phyloP scores from a whole-genome alignment of 2,329 filamentous ascomycete genomes.

The Colletotrichum sp. region DNA sequence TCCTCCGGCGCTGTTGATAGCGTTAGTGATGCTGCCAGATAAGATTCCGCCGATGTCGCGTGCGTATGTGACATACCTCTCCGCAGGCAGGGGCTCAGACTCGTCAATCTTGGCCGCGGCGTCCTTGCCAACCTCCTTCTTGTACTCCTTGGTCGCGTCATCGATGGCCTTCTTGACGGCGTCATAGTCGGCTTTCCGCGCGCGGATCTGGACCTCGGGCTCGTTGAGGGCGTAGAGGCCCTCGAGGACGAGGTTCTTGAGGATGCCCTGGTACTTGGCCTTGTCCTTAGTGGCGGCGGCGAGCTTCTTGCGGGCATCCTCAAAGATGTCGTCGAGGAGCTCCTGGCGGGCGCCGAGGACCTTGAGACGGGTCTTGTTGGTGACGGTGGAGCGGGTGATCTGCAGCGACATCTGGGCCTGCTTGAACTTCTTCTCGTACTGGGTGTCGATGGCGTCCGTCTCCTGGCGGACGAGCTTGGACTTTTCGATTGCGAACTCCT shows the following conservation, averaged over 20 bases:
- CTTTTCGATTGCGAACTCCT: conserved; percentile 99
- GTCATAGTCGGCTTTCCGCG: conserved; percentile 80
- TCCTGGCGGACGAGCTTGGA: conserved; percentile 97
- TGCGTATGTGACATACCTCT: conserved; percentile 67
- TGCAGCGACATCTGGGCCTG: conserved; percentile 98
- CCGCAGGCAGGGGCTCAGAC: conserved; percentile 78
- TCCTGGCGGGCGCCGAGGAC: conserved; percentile 88
- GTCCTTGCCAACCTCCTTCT: conserved; percentile 76
- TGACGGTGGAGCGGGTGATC: conserved; percentile 93
- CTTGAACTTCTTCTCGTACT: conserved; percentile 99
- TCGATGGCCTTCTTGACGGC: conserved; percentile 79
- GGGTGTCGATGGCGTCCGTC: conserved; percentile 86
- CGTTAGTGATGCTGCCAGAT: not conserved
- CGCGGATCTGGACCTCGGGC: conserved; percentile 74
- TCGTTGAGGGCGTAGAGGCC: conserved; percentile 89
- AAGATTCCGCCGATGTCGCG: not conserved
- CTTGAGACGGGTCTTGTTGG: conserved; percentile 94
- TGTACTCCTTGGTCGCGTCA: conserved; percentile 81
- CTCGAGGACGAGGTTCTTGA: conserved; percentile 86
- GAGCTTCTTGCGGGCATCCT: conserved; percentile 77
- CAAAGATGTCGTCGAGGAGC: conserved; percentile 89
- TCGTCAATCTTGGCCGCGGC: conserved; percentile 77
- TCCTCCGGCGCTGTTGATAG: conserved; percentile 78
- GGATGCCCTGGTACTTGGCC: conserved; percentile 74
- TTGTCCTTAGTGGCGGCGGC: conserved; percentile 68